phyloP scores from a whole-genome alignment of 1,139 yeast genomes.

The Saccharomyces hybrid region DNA sequence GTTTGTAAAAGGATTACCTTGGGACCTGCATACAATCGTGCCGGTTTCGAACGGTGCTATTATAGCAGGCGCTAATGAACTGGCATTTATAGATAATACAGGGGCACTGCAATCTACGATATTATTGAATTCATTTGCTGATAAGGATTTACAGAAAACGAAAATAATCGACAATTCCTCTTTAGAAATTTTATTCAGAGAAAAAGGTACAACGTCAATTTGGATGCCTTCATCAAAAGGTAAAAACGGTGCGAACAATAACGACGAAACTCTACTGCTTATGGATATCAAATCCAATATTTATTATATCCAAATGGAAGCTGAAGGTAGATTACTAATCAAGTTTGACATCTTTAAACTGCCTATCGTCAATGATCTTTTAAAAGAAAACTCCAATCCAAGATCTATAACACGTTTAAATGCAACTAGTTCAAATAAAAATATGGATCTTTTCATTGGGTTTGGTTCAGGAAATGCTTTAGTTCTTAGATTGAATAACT shows the following conservation, averaged over 20 bases:
- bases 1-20: conserved; percentile 47
- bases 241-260: conserved; percentile 6
- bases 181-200: conserved; percentile 19
- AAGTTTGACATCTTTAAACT: conserved; percentile 25
- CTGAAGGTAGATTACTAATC: conserved; percentile 29
- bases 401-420: conserved; percentile 21
- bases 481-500: conserved; percentile 25
- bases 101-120: conserved; percentile 40
- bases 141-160: conserved; percentile 17
- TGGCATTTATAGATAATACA: conserved; percentile 74
- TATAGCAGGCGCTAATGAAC: conserved; percentile 67
- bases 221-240: conserved; percentile 15
- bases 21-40: conserved; percentile 57
- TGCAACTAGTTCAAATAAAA: conserved; percentile 11
- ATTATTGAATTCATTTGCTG: conserved; percentile 23
- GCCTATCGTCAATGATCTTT: conserved; percentile 28
- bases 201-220: conserved; percentile 10
- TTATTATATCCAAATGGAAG: conserved; percentile 23
- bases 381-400: conserved; percentile 22
- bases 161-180: conserved; percentile 23
- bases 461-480: conserved; percentile 30
- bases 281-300: conserved; percentile 25
- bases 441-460: conserved; percentile 25
- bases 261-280: conserved; percentile 20
- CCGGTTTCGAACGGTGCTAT: conserved; percentile 68